Evolutionary conservation across 148 eudicot genomes (phyloP).

Genomic region (Chenopodium formosanum): DNA sequence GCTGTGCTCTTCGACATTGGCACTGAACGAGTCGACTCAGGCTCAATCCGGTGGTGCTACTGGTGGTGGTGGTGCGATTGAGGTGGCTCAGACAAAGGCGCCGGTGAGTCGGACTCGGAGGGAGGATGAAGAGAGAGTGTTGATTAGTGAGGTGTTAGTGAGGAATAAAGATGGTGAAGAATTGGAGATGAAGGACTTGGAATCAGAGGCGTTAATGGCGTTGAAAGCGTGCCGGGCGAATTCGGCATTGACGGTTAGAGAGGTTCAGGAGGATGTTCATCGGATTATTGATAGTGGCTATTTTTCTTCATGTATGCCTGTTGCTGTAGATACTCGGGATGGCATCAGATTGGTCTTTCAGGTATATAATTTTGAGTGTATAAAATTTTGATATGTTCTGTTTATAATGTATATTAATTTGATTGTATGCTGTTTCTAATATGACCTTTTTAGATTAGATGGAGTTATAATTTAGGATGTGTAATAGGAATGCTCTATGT

Average conservation of each 20-base stretch:
- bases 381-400: not conserved
- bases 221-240: constrained; percentile 76
- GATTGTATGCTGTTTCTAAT: not conserved
- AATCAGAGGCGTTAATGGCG: constrained; percentile 71
- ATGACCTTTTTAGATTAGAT: not conserved
- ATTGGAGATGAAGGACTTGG: constrained; percentile 80
- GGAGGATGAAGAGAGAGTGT: constrained; percentile 84
- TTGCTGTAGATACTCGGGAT: constrained; percentile 90
- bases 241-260: constrained; percentile 77
- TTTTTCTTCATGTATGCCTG: constrained; percentile 88
- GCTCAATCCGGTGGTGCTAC: not conserved
- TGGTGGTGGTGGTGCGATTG: constrained; percentile 7
- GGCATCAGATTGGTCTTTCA: constrained; percentile 92
- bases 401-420: not conserved
- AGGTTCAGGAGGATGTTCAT: constrained; percentile 95
- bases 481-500: not conserved
- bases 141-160: constrained; percentile 88
- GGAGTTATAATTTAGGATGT: not conserved
- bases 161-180: constrained; percentile 91
- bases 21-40: constrained; percentile 31
- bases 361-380: constrained; percentile 38
- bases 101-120: constrained; percentile 41
- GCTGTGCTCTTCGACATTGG: constrained; percentile 58
- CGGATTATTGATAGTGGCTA: constrained; percentile 84
- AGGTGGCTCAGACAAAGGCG: constrained; percentile 26